Evolutionary conservation across 768 basidiomycete species (phyloP), one percentile per base, ranked within the genome.

Genomic region (Auriscalpium vulgare): DNA sequence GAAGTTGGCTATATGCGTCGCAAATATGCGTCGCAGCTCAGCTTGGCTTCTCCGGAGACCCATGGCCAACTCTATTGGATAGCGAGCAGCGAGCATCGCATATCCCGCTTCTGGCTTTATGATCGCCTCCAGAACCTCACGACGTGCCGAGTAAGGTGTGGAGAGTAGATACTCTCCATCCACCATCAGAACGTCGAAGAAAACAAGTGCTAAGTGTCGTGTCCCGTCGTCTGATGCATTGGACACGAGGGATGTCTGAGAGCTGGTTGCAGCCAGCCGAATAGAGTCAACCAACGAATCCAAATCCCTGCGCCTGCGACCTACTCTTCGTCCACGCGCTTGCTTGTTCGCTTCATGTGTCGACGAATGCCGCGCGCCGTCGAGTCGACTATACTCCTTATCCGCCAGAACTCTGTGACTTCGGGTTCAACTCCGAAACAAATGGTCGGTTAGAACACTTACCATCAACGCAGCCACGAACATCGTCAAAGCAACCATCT

Each of bases 151-250:
- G 63, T 95, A 95, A 0, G 84, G 69, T 3, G 66, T 66, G 10
- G 74, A 70, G 8, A 91, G 61, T 10, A 91, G 71, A 8, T 78
- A 83, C 37, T 67, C 62, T n/a, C 72, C 79, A 61, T 93, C 81
- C 0, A 91, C 71, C n/a, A 78, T 67, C 7, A 97, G 75, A 13
- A 95, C 63, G 63, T 97, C 94, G 64, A 95, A 97, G 72, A 93
- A 95, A 11, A 92, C 85, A 16, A 95, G 76, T 17, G 83, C 88
- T 8, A 94, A 80, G 58, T 84, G 85, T 2, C 83, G 77, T 10
- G 72, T 66, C 14, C 70, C 69, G 8, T 58, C 47, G 17, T 71
- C 68, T 3, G 72, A 70, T 2, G 63, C 70, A 56, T 75, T 65
- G 8, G 79, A 77, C 48, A 68, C 56, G 38, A 79, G 65, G 4